Percentiles rank a stretch among this genome's conserved stretches.
These are phyloP conservation scores for Cladosporium oxysporum DNA, from an alignment of 2,329 filamentous ascomycete species.

Conservation along the genomic window DNA sequence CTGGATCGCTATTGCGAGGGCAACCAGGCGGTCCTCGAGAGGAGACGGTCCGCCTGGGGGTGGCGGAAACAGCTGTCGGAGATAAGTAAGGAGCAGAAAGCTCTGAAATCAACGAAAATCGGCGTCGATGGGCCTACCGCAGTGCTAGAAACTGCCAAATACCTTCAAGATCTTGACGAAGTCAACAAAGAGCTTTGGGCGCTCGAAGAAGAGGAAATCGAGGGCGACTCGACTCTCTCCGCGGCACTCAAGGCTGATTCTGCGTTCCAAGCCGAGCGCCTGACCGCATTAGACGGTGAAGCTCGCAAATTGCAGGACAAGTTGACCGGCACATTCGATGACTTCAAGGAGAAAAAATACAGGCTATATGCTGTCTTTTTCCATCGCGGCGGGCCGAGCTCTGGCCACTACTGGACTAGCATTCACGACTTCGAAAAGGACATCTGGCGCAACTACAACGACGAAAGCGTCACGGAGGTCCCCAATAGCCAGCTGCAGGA, in stretches of 20 bases:
- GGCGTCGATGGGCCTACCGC: conserved; percentile 33
- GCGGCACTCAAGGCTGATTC: conserved; percentile 49
- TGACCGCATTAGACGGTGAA: conserved; percentile 40
- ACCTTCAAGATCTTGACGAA: conserved; percentile 45
- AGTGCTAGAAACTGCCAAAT: conserved; percentile 40
- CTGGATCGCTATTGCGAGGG: conserved; percentile 84
- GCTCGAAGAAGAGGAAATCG: conserved; percentile 41
- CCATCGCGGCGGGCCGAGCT: conserved; percentile 66
- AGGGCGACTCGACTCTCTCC: conserved; percentile 46
- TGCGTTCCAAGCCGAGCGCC: conserved; percentile 47
- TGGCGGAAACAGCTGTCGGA: conserved; percentile 63
- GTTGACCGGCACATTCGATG: conserved; percentile 62
- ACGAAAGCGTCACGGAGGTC: conserved; percentile 73
- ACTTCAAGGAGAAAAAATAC: conserved; percentile 69
- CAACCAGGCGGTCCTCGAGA: conserved; percentile 60
- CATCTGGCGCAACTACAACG: conserved; percentile 93
- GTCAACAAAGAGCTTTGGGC: conserved; percentile 41
- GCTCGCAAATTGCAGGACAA: conserved; percentile 52
- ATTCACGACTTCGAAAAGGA: conserved; percentile 82
- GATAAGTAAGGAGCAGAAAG: conserved; percentile 34
- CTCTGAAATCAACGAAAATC: conserved; percentile 26
- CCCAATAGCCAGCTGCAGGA: conserved; percentile 49
- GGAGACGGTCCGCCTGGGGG: conserved; percentile 72
- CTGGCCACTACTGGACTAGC: conserved; percentile 95
- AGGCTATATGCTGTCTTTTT: conserved; percentile 90